These are phyloP conservation scores for Sclerotinia glacialis DNA, from an alignment of 2,329 filamentous ascomycete species.

Conservation along the genomic window DNA sequence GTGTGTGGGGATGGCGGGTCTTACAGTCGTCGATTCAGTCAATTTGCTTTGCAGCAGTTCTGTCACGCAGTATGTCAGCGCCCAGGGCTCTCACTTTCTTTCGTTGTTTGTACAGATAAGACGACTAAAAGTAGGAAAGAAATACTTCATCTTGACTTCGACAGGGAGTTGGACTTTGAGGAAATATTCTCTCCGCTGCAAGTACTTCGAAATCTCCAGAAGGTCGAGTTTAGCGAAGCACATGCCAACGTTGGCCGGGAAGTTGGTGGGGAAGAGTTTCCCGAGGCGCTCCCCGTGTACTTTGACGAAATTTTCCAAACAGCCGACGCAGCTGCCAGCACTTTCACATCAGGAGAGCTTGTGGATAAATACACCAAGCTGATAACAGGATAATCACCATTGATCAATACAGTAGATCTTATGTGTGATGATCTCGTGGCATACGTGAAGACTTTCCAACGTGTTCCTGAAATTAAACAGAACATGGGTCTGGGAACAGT, in stretches of 20 bases:
- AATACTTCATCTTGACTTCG: background rate
- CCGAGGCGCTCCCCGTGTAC: background rate
- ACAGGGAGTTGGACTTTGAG: background rate
- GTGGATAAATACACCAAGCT: background rate
- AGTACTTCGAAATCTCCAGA: background rate
- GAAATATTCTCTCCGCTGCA: background rate
- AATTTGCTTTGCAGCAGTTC: background rate
- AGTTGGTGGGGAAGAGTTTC: background rate
- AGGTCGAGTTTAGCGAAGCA: background rate
- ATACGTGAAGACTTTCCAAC: background rate
- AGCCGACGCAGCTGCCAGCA: background rate
- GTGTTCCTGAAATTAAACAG: background rate
- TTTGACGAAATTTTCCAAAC: background rate
- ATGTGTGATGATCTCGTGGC: slow-evolving; percentile 2
- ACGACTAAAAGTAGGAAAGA: background rate
- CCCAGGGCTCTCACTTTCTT: background rate
- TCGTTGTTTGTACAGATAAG: background rate
- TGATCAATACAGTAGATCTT: background rate
- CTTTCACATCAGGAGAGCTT: background rate
- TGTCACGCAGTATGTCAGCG: background rate
- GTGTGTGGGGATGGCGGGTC: background rate
- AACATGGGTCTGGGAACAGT: background rate
- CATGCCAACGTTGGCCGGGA: background rate
- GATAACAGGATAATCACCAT: background rate
- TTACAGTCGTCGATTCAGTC: background rate